These are phyloP conservation scores for Grigorovia humatica DNA, from an alignment of 805 yeast species.

Conservation along the genomic window DNA sequence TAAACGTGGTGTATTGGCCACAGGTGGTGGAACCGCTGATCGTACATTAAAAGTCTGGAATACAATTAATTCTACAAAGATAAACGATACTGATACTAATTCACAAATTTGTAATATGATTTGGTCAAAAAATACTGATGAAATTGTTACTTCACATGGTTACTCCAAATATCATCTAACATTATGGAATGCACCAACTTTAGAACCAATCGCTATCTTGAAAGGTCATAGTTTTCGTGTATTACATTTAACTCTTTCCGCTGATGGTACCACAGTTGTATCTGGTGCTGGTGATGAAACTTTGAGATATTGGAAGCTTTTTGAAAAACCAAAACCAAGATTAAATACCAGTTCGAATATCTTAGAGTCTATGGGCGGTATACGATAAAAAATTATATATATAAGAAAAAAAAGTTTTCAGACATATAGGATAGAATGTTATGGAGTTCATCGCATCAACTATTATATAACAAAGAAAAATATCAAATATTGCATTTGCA, in stretches of 20 bases:
- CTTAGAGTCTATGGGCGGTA: conserved; percentile 39
- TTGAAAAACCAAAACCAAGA: conserved; percentile 61
- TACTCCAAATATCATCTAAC: conserved; percentile 82
- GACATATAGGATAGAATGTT: no score
- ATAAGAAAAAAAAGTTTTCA: no score
- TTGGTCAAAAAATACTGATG: conserved; percentile 90
- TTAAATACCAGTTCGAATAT: conserved; percentile 52
- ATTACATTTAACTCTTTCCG: conserved; percentile 76
- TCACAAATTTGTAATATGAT: conserved; percentile 90
- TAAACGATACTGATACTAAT: conserved; percentile 84
- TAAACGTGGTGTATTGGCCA: conserved; percentile 83
- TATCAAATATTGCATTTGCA: no score
- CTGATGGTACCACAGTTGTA: conserved; percentile 93
- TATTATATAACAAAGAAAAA: no score
- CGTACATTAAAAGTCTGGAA: conserved; percentile 88
- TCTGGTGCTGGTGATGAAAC: conserved; percentile 99
- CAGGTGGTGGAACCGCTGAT: conserved; percentile 97
- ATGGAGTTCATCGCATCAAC: no score
- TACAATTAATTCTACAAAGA: conserved; percentile 61
- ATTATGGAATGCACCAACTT: conserved; percentile 84
- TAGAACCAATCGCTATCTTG: conserved; percentile 87
- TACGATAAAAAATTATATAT: background rate
- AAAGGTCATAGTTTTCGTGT: conserved; percentile 94
- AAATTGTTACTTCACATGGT: conserved; percentile 90
- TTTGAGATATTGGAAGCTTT: conserved; percentile 87